These are phyloP conservation scores for Neckera pumila DNA, from an alignment of 225 moss, liverwort and hornwort genomes.

Conservation along the genomic window DNA sequence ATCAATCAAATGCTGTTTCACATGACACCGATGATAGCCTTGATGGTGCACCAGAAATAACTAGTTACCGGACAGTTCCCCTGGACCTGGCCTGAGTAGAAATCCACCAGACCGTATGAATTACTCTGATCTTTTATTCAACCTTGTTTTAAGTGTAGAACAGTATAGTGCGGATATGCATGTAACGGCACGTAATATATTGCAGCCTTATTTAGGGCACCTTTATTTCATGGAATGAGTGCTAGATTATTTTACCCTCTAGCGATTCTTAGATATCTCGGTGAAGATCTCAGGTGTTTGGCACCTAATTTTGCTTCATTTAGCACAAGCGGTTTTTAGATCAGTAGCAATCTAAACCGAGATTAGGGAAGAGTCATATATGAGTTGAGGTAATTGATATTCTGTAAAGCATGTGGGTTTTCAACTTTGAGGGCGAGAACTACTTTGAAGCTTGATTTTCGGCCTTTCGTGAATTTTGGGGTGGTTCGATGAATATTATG, in stretches of 20 bases:
- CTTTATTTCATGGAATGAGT: not conserved
- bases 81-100: not conserved
- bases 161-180: not conserved
- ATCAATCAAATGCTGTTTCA: not conserved
- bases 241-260: not conserved
- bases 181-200: not conserved
- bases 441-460: not conserved
- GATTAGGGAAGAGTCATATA: not conserved
- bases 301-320: not conserved
- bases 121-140: not conserved
- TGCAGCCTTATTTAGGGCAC: not conserved
- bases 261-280: not conserved
- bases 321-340: not conserved
- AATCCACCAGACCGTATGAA: not conserved
- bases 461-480: not conserved
- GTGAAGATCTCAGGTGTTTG: conserved; percentile 1
- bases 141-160: not conserved
- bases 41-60: not conserved
- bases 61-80: not conserved
- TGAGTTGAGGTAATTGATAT: not conserved
- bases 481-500: not conserved
- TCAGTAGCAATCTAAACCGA: not conserved
- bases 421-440: not conserved
- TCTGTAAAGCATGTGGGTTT: conserved; percentile 1
- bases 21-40: conserved; percentile 5